phyloP scores from a whole-genome alignment of 352 stramenopile genomes.

The Plasmopara muralis region DNA sequence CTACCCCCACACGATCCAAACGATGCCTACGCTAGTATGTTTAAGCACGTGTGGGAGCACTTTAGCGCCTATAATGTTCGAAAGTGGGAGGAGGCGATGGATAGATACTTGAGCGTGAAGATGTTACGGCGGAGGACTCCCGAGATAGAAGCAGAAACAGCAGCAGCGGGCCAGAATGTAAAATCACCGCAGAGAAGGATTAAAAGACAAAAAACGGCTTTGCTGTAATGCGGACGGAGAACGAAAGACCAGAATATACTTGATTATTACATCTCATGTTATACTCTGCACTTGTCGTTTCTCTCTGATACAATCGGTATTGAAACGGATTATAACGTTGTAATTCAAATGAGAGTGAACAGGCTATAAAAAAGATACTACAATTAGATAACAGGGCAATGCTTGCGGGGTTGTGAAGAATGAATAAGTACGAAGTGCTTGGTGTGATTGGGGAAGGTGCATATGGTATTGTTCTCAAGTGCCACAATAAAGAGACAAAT shows the following conservation, averaged over 20 bases:
- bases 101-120: slow-evolving; percentile 11
- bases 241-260: not conserved
- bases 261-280: too few species aligned
- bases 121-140: not conserved
- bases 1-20: slow-evolving; percentile 11
- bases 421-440: slow-evolving; percentile 95
- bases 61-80: slow-evolving; percentile 12
- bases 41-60: slow-evolving; percentile 12
- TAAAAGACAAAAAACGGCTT: slow-evolving; percentile 8
- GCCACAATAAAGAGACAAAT: slow-evolving; percentile 92
- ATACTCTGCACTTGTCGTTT: too few species aligned
- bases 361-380: slow-evolving; percentile 24
- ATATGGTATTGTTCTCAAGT: slow-evolving; percentile 92
- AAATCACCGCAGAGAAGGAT: not conserved
- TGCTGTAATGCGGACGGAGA: not conserved
- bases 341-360: slow-evolving; percentile 12
- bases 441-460: slow-evolving; percentile 90
- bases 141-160: slow-evolving; percentile 3
- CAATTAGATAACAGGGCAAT: slow-evolving; percentile 13
- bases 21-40: slow-evolving; percentile 18
- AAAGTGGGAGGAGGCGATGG: slow-evolving; percentile 14
- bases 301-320: too few species aligned
- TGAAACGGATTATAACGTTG: slow-evolving; percentile 10
- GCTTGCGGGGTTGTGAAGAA: slow-evolving; percentile 22
- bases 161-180: slow-evolving; percentile 1